Percentiles rank a stretch among this genome's conserved stretches.
phyloP scores from a whole-genome alignment of 805 yeast species.

The Zygoascus flipseniorum region DNA sequence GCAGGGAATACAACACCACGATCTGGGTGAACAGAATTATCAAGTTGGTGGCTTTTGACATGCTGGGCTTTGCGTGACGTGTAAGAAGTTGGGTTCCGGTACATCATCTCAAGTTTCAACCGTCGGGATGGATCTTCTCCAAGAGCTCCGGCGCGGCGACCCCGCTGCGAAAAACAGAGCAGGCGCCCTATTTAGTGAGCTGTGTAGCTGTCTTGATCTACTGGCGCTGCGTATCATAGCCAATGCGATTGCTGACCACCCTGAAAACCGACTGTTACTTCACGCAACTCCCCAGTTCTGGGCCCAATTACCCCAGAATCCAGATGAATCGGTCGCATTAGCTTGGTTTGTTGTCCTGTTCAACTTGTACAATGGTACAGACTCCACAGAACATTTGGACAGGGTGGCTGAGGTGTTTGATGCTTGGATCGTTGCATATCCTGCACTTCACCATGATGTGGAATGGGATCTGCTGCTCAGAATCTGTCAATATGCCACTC shows the following conservation, averaged over 20 bases:
- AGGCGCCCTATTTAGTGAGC: not conserved
- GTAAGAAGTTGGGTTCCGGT: not conserved
- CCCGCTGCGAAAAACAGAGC: not conserved
- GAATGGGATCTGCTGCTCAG: not conserved
- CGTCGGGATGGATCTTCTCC: not conserved
- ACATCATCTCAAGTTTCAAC: not conserved
- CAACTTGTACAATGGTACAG: constrained; percentile 11
- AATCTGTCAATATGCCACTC: not conserved
- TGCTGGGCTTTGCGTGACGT: constrained; percentile 19
- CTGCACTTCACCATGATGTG: not conserved
- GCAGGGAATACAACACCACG: constrained; percentile 46
- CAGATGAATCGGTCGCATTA: not conserved
- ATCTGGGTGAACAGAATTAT: constrained; percentile 37
- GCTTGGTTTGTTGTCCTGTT: constrained; percentile 5
- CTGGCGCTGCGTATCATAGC: constrained; percentile 6
- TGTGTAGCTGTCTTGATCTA: not conserved
- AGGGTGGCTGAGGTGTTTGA: not conserved
- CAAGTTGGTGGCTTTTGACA: constrained; percentile 66
- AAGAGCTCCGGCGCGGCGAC: constrained; percentile 1
- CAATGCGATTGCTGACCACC: constrained; percentile 15
- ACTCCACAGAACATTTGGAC: constrained; percentile 1
- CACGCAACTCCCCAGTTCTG: constrained; percentile 1
- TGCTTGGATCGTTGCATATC: not conserved
- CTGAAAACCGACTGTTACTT: not conserved
- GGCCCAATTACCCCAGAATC: not conserved